Evolutionary conservation across 805 yeast species (phyloP).

Genomic region (Wickerhamomyces chaumierensis): DNA sequence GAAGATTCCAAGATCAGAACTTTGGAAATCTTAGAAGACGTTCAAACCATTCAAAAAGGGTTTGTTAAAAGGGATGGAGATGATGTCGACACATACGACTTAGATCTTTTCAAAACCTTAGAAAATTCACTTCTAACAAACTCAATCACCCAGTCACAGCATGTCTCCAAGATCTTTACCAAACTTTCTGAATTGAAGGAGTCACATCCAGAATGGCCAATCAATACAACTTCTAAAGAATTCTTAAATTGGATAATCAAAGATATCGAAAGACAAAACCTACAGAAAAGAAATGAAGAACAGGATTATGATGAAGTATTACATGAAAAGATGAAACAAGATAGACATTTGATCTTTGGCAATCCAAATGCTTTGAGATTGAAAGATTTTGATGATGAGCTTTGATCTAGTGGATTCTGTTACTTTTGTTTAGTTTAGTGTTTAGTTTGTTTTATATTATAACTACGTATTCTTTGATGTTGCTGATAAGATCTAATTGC

Average conservation of each 20-base stretch:
- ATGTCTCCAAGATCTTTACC: conserved; percentile 31
- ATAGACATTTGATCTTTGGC: conserved; percentile 65
- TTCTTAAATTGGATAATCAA: conserved; percentile 57
- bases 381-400: conserved; percentile 46
- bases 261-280: conserved; percentile 26
- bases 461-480: no score
- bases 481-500: no score
- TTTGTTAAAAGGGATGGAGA: no score
- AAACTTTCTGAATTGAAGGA: conserved; percentile 25
- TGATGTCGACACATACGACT: conserved; percentile 5
- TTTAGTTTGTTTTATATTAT: no score
- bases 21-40: conserved; percentile 36
- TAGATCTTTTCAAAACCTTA: conserved; percentile 8
- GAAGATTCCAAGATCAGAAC: conserved; percentile 25
- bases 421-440: no score
- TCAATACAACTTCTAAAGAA: conserved; percentile 14
- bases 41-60: conserved; percentile 11
- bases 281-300: conserved; percentile 15
- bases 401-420: no score
- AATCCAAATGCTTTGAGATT: conserved; percentile 61
- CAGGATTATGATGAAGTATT: conserved; percentile 21
- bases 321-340: conserved; percentile 29
- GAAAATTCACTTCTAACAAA: conserved; percentile 17
- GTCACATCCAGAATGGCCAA: conserved; percentile 17
- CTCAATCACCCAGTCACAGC: conserved; percentile 24